These are phyloP conservation scores for Sphaerostilbella broomeana DNA, from an alignment of 2,329 filamentous ascomycete species.

Conservation along the genomic window DNA sequence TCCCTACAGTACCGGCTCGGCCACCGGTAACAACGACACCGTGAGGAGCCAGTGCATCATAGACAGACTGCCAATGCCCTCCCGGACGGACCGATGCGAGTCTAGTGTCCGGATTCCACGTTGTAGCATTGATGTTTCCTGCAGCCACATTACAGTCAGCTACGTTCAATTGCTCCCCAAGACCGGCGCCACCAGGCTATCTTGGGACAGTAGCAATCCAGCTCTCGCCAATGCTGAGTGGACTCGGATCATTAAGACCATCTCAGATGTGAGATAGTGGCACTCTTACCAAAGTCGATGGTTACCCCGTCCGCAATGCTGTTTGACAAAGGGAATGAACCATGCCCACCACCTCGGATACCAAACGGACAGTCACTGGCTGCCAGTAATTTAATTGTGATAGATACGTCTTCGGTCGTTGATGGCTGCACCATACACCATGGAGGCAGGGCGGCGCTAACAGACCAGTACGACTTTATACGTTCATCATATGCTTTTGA, in stretches of 20 bases:
- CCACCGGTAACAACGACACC: slow-evolving; percentile 30
- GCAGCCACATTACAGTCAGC: neutral
- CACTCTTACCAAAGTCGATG: slow-evolving; percentile 27
- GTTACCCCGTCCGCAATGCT: slow-evolving; percentile 31
- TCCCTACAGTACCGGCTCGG: slow-evolving; percentile 30
- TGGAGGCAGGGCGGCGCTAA: slow-evolving; percentile 28
- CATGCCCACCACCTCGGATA: slow-evolving; percentile 34
- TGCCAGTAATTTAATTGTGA: slow-evolving; percentile 28
- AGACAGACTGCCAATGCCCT: slow-evolving; percentile 32
- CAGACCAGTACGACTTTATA: slow-evolving; percentile 31
- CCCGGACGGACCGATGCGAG: slow-evolving; percentile 30
- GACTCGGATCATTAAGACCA: too few species aligned
- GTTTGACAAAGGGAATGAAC: slow-evolving; percentile 27
- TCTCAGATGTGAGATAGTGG: too few species aligned
- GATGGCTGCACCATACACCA: slow-evolving; percentile 32
- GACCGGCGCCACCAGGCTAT: too few species aligned
- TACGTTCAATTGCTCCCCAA: too few species aligned
- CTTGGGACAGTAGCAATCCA: too few species aligned
- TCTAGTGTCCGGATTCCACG: slow-evolving; percentile 23
- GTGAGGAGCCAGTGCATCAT: slow-evolving; percentile 26
- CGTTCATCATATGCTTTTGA: slow-evolving; percentile 23
- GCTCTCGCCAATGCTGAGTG: too few species aligned
- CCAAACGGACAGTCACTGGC: slow-evolving; percentile 29
- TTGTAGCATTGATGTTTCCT: slow-evolving; percentile 26
- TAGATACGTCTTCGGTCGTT: slow-evolving; percentile 30